These are phyloP conservation scores for Amaranthus cruentus DNA, from an alignment of 148 eudicot genomes.

Conservation along the genomic window DNA sequence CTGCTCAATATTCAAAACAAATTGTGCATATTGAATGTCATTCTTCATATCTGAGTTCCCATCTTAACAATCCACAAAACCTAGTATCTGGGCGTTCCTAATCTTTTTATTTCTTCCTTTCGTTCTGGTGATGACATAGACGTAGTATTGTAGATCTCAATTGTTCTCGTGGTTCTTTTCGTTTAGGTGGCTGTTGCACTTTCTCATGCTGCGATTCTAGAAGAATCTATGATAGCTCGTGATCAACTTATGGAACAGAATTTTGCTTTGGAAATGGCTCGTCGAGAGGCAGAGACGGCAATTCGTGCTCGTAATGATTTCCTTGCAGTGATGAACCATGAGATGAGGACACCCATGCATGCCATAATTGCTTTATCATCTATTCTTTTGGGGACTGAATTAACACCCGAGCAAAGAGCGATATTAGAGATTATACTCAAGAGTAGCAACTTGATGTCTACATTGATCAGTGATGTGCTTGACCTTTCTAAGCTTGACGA, in stretches of 20 bases:
- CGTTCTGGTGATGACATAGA: neutral
- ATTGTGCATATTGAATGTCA: neutral
- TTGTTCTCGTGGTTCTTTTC: neutral
- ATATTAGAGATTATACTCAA: conserved; percentile 74
- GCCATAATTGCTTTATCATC: conserved; percentile 72
- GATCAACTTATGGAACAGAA: conserved; percentile 82
- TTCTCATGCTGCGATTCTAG: conserved; percentile 80
- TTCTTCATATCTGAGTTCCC: neutral
- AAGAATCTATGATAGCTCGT: conserved; percentile 76
- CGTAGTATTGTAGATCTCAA: neutral
- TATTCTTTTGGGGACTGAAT: conserved; percentile 66
- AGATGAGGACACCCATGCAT: conserved; percentile 97
- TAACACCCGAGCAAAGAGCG: conserved; percentile 72
- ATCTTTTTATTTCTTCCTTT: conserved; percentile 1
- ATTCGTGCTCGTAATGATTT: conserved; percentile 82
- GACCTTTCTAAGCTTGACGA: conserved; percentile 91
- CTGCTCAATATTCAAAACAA: conserved; percentile 3
- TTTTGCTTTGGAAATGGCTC: conserved; percentile 64
- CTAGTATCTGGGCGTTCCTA: neutral
- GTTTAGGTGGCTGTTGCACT: conserved; percentile 86
- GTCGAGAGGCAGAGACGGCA: conserved; percentile 74
- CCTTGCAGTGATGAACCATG: conserved; percentile 81
- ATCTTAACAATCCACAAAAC: neutral
- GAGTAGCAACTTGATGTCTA: conserved; percentile 68
- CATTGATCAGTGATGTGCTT: conserved; percentile 76